Evolutionary conservation across 179 eudicot species (phyloP).

Genomic region (Patellifolia procumbens): DNA sequence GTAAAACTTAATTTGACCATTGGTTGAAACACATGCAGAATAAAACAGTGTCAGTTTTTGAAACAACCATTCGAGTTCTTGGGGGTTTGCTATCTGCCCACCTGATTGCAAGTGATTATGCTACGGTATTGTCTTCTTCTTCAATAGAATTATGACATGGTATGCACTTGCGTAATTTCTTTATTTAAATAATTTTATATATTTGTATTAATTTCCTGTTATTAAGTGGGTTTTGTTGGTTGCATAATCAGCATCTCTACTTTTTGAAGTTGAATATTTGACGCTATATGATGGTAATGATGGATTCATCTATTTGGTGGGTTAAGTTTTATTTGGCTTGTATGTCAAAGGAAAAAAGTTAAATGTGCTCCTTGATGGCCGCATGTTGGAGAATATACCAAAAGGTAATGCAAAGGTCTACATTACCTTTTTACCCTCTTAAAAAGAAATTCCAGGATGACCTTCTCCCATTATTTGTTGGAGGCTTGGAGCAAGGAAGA

Average conservation of each 20-base stretch:
- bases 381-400: neutral
- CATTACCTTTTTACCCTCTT: neutral
- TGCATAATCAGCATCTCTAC: neutral
- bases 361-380: neutral
- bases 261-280: neutral
- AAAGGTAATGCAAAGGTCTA: neutral
- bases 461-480: neutral
- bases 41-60: constrained; percentile 95
- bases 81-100: constrained; percentile 99
- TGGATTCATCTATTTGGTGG: neutral
- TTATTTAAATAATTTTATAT: neutral
- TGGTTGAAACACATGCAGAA: constrained; percentile 60
- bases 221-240: neutral
- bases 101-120: constrained; percentile 98
- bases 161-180: neutral
- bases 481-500: no score
- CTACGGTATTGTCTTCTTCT: constrained; percentile 64
- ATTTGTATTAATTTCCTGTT: neutral
- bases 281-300: constrained; percentile 4
- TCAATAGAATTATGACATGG: neutral
- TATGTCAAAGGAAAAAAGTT: neutral
- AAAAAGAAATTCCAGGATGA: neutral
- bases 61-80: constrained; percentile 91
- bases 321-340: constrained; percentile 15
- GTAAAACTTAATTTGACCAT: constrained; percentile 15